These are phyloP conservation scores for Lepiota venenata DNA, from an alignment of 768 basidiomycete genomes.

Conservation along the genomic window DNA sequence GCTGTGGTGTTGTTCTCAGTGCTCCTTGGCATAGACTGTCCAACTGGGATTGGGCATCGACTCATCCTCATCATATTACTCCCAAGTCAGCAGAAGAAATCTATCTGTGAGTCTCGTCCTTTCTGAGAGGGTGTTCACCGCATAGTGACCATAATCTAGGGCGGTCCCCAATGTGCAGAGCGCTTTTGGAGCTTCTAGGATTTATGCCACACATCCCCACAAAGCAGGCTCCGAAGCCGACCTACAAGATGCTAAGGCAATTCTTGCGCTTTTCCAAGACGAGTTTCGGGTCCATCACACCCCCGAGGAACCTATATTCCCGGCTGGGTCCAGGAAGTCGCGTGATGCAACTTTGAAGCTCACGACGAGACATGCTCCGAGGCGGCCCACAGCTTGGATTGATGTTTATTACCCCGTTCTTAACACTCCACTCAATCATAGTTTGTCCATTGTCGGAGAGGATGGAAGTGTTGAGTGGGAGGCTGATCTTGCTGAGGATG, in stretches of 20 bases:
- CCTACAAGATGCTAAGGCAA: conserved; percentile 57
- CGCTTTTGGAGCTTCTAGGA: conserved; percentile 53
- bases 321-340: conserved; percentile 66
- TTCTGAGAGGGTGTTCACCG: neutral
- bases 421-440: conserved; percentile 71
- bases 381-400: conserved; percentile 69
- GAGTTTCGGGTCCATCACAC: conserved; percentile 53
- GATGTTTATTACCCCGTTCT: conserved; percentile 87
- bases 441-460: conserved; percentile 60
- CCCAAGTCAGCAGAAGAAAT: conserved; percentile 24
- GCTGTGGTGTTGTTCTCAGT: neutral
- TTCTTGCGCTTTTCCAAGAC: conserved; percentile 65
- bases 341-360: conserved; percentile 62
- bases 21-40: neutral
- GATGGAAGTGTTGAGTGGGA: conserved; percentile 56
- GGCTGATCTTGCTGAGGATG: conserved; percentile 74
- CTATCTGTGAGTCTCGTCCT: conserved; percentile 24
- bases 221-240: conserved; percentile 65
- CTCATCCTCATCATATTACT: conserved; percentile 6
- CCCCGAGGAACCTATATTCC: conserved; percentile 52
- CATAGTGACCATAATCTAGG: conserved; percentile 15
- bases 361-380: conserved; percentile 38
- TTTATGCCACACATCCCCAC: conserved; percentile 68
- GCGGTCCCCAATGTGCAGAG: conserved; percentile 54
- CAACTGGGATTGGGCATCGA: neutral